Conservation (phyloP, 352 stramenopile genomes). For the Phytophthora podocarpi region DNA sequence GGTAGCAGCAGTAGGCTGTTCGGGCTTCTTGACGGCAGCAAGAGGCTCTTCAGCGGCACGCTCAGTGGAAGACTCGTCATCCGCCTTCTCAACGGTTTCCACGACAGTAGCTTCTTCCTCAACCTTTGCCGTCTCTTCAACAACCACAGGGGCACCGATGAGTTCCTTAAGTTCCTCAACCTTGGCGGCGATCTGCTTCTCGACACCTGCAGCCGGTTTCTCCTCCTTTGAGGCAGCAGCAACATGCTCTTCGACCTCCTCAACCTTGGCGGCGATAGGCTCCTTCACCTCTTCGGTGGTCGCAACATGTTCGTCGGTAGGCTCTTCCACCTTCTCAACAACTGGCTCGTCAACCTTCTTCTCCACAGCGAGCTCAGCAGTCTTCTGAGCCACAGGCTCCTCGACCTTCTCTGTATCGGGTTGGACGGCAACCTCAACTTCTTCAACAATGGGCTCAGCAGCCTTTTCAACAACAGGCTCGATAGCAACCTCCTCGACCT, state of each 20-base stretch:
- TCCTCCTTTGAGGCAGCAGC: not conserved
- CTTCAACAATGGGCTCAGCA: not conserved
- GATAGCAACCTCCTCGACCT: no score
- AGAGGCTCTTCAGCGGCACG: not conserved
- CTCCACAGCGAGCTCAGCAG: not conserved
- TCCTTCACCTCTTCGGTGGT: conserved; percentile 15
- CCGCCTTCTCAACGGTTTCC: not conserved
- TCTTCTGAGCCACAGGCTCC: not conserved
- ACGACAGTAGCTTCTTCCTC: not conserved
- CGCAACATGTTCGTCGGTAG: conserved; percentile 6
- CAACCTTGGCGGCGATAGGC: not conserved
- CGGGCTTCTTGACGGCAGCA: not conserved
- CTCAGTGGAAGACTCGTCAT: no score
- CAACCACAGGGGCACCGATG: not conserved
- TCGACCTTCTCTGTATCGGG: not conserved
- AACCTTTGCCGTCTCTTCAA: not conserved
- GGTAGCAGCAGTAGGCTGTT: not conserved
- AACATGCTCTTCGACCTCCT: not conserved
- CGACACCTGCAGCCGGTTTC: not conserved
- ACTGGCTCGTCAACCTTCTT: conserved; percentile 7
- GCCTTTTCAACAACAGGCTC: not conserved
- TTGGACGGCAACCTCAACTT: not conserved
- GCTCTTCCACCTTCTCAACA: no score
- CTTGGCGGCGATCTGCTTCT: not conserved
- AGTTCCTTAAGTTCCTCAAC: conserved; percentile 9